These are phyloP conservation scores for Cystobasidium sp. DNA, from an alignment of 1,284 basidiomycete genomes.

Conservation along the genomic window DNA sequence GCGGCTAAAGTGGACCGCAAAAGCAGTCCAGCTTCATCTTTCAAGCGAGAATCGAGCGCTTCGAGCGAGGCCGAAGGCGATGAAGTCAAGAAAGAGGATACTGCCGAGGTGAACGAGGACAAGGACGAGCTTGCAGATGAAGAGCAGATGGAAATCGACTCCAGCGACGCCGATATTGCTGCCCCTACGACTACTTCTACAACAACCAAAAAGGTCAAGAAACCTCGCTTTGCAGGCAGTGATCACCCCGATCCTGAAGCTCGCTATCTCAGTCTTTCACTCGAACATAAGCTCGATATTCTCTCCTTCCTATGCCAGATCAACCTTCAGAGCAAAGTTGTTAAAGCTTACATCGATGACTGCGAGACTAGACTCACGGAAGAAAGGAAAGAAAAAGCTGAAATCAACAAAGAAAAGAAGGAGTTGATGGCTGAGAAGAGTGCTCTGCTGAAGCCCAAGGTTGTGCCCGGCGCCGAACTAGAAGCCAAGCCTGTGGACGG, in stretches of 20 bases:
- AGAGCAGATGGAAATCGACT: conserved; percentile 21
- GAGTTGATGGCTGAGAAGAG: conserved; percentile 68
- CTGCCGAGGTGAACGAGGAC: conserved; percentile 14
- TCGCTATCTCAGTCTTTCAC: conserved; percentile 73
- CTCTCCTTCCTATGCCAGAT: conserved; percentile 86
- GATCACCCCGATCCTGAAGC: conserved; percentile 64
- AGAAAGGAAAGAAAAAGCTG: conserved; percentile 91
- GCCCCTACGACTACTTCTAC: neutral
- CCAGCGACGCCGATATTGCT: conserved; percentile 4
- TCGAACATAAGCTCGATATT: conserved; percentile 80
- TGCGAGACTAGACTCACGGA: conserved; percentile 88
- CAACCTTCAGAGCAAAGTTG: conserved; percentile 83
- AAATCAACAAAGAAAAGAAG: conserved; percentile 85
- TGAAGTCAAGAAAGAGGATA: neutral
- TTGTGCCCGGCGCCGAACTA: neutral
- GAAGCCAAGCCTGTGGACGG: conserved; percentile 3
- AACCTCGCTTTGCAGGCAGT: conserved; percentile 26
- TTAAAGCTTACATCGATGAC: conserved; percentile 86
- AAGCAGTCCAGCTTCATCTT: conserved; percentile 5
- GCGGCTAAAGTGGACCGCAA: neutral
- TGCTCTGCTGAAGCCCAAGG: conserved; percentile 11
- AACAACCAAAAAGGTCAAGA: neutral
- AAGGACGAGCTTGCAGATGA: conserved; percentile 25
- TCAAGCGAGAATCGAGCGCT: conserved; percentile 9
- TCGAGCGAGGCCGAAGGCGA: conserved; percentile 7